phyloP scores from a whole-genome alignment of 2,329 filamentous ascomycete genomes.

The Penicillium palitans region DNA sequence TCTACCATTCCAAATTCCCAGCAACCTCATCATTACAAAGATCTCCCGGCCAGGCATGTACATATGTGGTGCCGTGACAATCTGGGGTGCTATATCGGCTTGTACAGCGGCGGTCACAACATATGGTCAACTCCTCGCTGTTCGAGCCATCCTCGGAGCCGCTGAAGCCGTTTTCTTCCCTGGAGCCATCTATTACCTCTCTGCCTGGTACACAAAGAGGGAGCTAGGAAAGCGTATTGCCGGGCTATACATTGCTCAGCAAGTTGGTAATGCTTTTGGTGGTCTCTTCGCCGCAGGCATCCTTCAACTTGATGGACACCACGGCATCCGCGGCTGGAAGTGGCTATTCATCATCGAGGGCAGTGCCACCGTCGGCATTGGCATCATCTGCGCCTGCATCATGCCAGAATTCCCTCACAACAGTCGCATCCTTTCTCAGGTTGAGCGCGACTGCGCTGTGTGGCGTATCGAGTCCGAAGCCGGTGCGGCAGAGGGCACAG shows the following conservation, averaged over 20 bases:
- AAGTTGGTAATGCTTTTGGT: slow-evolving; percentile 30
- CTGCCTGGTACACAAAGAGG: slow-evolving; percentile 44
- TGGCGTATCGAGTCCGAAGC: slow-evolving; percentile 37
- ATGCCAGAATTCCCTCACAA: slow-evolving; percentile 47
- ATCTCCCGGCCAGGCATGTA: slow-evolving; percentile 54
- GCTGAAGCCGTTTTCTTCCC: slow-evolving; percentile 63
- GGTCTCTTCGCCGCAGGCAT: slow-evolving; percentile 31
- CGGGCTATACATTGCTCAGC: slow-evolving; percentile 32
- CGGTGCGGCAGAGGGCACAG: slow-evolving; percentile 41
- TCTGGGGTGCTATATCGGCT: slow-evolving; percentile 63
- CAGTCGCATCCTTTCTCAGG: slow-evolving; percentile 31
- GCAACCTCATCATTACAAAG: slow-evolving; percentile 54
- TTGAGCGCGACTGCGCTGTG: slow-evolving; percentile 26
- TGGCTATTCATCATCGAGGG: slow-evolving; percentile 37
- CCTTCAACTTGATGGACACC: slow-evolving; percentile 24
- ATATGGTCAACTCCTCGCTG: slow-evolving; percentile 56
- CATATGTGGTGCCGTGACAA: slow-evolving; percentile 55
- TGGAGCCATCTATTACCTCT: slow-evolving; percentile 44
- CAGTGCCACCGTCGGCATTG: slow-evolving; percentile 29
- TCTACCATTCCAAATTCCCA: slow-evolving; percentile 43
- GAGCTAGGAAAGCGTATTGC: slow-evolving; percentile 34
- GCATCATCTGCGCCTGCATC: slow-evolving; percentile 35
- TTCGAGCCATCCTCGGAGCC: slow-evolving; percentile 62
- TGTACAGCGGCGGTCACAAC: slow-evolving; percentile 54
- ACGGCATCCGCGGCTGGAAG: slow-evolving; percentile 26